Evolutionary conservation across 148 eudicot species (phyloP), one percentile per base, ranked within the genome.

Genomic region (Chenopodium album): DNA sequence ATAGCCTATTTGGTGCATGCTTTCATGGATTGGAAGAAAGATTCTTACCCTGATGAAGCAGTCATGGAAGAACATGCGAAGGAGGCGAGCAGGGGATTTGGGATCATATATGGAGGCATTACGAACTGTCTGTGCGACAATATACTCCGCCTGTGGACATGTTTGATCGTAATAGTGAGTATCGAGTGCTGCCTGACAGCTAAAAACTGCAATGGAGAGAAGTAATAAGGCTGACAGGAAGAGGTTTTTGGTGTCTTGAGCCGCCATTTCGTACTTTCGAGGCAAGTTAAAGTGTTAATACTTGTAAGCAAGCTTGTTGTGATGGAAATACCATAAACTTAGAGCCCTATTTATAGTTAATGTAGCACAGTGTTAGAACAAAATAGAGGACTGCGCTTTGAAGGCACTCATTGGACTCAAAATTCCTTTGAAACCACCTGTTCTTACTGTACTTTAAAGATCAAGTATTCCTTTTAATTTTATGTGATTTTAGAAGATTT

Each of bases 61-160:
- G 66, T 92, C 97, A 80, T 92, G 97, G 81, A 92, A 91, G 84
- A 88, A 89, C 91, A 92, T 91, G 81, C 94, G 83, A 52, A 92
- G 92, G 16, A 92, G 26, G n/a, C 92, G 89, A 81, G 92, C 91
- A 0, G 94, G 91, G 75, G 85, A 90, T 85, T 88, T 90, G 34
- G 89, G 87, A 82, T 91, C 97, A 52, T 81, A 80, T 22, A 77
- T 81, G 0, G 90, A 82, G 60, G 92, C 94, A 71, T 88, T 89
- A 16, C 76, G 89, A 79, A 92, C 85, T 5, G 90, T 83, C 76
- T 90, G 67, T 29, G 50, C 82, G 26, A 92, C 79, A 26, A 88
- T 88, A 3, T 16, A 74, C 79, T 92, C 97, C 37, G 90, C 94
- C 54, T 85, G 88, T 20, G 91, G 92, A 84, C 94, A 92, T 72